Percentiles rank a stretch among this genome's conserved stretches.
Evolutionary conservation across 208 protist genomes (phyloP).

Genomic region (Wallacemonas sp.): DNA sequence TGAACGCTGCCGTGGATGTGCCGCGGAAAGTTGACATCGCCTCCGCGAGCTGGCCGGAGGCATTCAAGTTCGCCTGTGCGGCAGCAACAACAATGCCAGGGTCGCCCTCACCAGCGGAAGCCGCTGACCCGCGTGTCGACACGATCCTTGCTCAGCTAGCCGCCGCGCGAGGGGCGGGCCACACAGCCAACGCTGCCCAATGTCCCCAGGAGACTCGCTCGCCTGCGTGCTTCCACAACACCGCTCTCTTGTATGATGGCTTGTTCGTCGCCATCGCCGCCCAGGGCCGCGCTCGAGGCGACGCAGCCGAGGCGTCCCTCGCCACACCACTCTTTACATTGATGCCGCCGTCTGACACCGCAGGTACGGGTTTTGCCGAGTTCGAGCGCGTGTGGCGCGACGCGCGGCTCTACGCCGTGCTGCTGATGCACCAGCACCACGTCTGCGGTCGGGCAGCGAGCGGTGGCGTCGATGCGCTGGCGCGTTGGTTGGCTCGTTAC

Average conservation of each 20-base stretch:
- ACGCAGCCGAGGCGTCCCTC: too few species aligned
- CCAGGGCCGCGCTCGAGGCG: too few species aligned
- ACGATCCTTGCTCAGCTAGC: too few species aligned
- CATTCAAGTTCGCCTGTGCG: not conserved
- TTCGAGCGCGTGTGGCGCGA: conserved; percentile 20
- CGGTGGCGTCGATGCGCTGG: not conserved
- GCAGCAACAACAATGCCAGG: too few species aligned
- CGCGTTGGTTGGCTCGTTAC: conserved; percentile 3
- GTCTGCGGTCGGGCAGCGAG: conserved; percentile 5
- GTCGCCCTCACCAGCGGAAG: not conserved
- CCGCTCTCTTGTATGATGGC: not conserved
- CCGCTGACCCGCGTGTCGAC: too few species aligned
- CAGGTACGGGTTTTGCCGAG: not conserved
- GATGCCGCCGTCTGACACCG: not conserved
- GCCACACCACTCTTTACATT: not conserved
- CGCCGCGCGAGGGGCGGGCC: too few species aligned
- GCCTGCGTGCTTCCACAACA: not conserved
- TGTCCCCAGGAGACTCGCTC: too few species aligned
- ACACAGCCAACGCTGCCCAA: too few species aligned
- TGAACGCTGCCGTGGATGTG: not conserved
- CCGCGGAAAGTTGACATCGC: too few species aligned
- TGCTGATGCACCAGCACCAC: conserved; percentile 21
- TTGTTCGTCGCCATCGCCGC: not conserved
- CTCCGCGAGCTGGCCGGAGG: not conserved
- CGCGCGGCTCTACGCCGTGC: conserved; percentile 25